Evolutionary conservation across 306 rosid species (phyloP), one percentile per base, ranked within the genome.

Genomic region (Psophocarpus tetragonolobus): DNA sequence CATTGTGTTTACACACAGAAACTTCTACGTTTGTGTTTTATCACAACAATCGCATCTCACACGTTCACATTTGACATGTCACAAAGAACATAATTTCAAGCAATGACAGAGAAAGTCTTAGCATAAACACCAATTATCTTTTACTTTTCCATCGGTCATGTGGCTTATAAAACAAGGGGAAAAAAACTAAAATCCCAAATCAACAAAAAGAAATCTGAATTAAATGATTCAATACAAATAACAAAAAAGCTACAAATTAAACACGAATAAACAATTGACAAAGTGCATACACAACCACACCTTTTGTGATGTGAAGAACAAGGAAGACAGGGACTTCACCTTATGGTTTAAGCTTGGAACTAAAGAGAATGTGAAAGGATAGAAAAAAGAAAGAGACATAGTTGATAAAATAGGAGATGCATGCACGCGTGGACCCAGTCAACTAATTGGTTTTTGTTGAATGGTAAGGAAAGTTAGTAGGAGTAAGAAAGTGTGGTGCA

Each of bases 381-480:
- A 50, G 14, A 58, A 66, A 4, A 33, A 32, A n/a, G 42, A 76
- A 4, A 65, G 7, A 53, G 66, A 10, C 4, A 29, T 5, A 35
- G 3, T 29, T n/a, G 26, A 21, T 54, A 2, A 29, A 3, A 45
- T 9, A 9, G 14, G 1, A 47, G 26, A 29, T 20, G 13, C 2
- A 54, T 3, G 24, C 30, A 76, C 1, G 24, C 45, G 61, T 13
- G 20, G 48, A 58, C 18, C 56, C 2, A 53, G 47, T 67, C 69
- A 77, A 29, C 42, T 33, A 41, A 15, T 27, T n/a, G 18, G 0
- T 18, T 41, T 11, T 54, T 3, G 56, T 78, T 41, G 42, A 36
- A 77, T 67, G 68, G 75, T 41, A 39, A 68, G n/a, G 68, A 39
- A 77, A 36, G 35, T 21, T 32, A 57, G 45, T 66, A 50, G 68